Conservation (phyloP, 768 basidiomycete genomes). For the Tulasnella sp. region DNA sequence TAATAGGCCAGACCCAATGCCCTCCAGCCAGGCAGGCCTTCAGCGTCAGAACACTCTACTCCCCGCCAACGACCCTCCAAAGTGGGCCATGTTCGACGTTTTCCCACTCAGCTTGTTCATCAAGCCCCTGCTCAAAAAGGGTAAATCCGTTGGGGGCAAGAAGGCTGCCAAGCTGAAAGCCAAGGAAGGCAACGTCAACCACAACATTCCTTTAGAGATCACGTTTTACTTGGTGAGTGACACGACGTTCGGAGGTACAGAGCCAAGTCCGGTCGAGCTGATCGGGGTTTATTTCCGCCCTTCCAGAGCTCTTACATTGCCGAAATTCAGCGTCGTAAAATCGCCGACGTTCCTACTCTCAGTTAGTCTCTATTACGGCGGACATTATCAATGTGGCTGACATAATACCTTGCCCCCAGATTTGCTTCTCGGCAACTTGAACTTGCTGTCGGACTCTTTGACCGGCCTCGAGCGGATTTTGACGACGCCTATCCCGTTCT, state of each 20-base stretch:
- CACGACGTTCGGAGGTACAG: slow-evolving; percentile 3
- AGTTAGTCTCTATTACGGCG: slow-evolving; percentile 49
- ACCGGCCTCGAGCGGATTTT: slow-evolving; percentile 74
- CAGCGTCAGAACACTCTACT: slow-evolving; percentile 54
- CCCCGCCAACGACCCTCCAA: slow-evolving; percentile 62
- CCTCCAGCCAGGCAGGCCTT: neutral
- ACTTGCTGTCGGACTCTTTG: slow-evolving; percentile 58
- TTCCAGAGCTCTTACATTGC: slow-evolving; percentile 69
- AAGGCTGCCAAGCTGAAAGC: slow-evolving; percentile 62
- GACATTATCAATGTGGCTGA: neutral
- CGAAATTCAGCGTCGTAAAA: slow-evolving; percentile 59
- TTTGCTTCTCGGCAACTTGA: slow-evolving; percentile 61
- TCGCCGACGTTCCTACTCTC: slow-evolving; percentile 60
- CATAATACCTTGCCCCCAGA: slow-evolving; percentile 38
- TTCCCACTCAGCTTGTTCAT: slow-evolving; percentile 73
- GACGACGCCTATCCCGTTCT: slow-evolving; percentile 77
- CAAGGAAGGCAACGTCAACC: slow-evolving; percentile 49
- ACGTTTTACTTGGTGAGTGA: slow-evolving; percentile 53
- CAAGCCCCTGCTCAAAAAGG: slow-evolving; percentile 51
- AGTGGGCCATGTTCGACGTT: slow-evolving; percentile 62
- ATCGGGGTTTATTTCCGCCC: slow-evolving; percentile 43
- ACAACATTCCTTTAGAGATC: slow-evolving; percentile 71
- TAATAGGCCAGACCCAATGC: neutral
- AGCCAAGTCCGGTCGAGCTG: neutral
- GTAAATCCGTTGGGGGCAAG: slow-evolving; percentile 61